phyloP scores from a whole-genome alignment of 345 rosid genomes.

The Populus pruinosa region DNA sequence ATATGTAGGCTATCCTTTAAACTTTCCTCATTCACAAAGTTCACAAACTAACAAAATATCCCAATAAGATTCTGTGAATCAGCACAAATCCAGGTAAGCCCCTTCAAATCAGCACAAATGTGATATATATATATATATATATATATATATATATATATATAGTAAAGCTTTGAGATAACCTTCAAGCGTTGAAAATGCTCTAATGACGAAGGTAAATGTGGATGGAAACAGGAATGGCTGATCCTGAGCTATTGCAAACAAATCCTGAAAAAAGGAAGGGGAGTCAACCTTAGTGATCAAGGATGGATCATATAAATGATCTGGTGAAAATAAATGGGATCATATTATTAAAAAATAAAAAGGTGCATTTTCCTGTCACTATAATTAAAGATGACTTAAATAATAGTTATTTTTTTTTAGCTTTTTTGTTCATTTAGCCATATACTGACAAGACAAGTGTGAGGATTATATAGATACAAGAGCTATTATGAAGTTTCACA shows the following conservation, averaged over 20 bases:
- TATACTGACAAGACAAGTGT: not conserved
- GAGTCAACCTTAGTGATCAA: not conserved
- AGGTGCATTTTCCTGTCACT: not conserved
- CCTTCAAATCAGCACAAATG: not conserved
- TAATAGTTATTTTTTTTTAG: not conserved
- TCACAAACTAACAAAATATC: no score
- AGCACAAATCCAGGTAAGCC: no score
- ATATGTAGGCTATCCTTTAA: no score
- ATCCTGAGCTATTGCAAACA: conserved; percentile 90
- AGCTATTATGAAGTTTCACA: not conserved
- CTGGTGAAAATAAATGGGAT: not conserved
- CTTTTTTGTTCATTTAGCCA: not conserved
- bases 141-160: no score
- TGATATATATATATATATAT: not conserved
- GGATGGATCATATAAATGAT: not conserved
- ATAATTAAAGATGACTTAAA: not conserved
- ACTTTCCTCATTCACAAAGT: no score
- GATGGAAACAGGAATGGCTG: conserved; percentile 95
- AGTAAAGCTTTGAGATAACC: conserved; percentile 36
- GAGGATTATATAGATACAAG: not conserved
- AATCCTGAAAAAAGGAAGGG: conserved; percentile 46
- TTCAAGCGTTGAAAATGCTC: conserved; percentile 95
- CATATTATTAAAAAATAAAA: not conserved
- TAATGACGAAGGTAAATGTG: conserved; percentile 77
- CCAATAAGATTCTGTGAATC: no score